These are phyloP conservation scores for Vigna angularis DNA, from an alignment of 306 rosid species.

Conservation along the genomic window DNA sequence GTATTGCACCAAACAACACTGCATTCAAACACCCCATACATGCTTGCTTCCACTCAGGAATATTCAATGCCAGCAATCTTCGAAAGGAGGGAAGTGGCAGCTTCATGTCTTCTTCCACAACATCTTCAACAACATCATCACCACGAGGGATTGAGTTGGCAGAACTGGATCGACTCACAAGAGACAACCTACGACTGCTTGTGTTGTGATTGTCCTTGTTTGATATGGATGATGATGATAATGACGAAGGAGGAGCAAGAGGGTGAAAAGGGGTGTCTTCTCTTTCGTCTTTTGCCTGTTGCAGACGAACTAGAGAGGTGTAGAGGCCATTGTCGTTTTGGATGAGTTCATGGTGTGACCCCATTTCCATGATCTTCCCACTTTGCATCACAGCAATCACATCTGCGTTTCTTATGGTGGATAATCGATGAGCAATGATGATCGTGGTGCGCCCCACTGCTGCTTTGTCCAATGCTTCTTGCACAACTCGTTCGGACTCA, in stretches of 20 bases:
- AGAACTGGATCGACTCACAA: slow-evolving; percentile 61
- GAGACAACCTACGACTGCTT: slow-evolving; percentile 55
- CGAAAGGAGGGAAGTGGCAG: slow-evolving; percentile 67
- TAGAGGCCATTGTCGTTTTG: slow-evolving; percentile 58
- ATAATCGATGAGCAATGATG: slow-evolving; percentile 83
- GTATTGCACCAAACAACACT: slow-evolving; percentile 71
- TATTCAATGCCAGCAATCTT: slow-evolving; percentile 68
- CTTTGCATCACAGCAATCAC: slow-evolving; percentile 72
- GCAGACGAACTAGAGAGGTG: slow-evolving; percentile 70
- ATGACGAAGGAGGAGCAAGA: slow-evolving; percentile 43
- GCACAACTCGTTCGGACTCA: slow-evolving; percentile 82
- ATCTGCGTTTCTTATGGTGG: slow-evolving; percentile 79
- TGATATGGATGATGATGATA: slow-evolving; percentile 7
- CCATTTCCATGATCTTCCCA: slow-evolving; percentile 71
- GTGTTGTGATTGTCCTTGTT: slow-evolving; percentile 50
- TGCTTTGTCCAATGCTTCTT: slow-evolving; percentile 85
- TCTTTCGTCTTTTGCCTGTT: slow-evolving; percentile 54
- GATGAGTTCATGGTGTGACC: slow-evolving; percentile 69
- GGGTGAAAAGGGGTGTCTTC: slow-evolving; percentile 4
- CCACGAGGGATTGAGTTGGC: slow-evolving; percentile 50
- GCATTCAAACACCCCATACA: slow-evolving; percentile 70
- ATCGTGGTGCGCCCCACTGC: slow-evolving; percentile 84
- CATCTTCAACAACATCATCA: background rate
- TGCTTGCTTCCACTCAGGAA: slow-evolving; percentile 89
- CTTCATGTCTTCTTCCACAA: slow-evolving; percentile 25